Evolutionary conservation across 2,329 filamentous ascomycete species (phyloP), one percentile per base, ranked within the genome.

Genomic region (Fonsecaea pedrosoi): DNA sequence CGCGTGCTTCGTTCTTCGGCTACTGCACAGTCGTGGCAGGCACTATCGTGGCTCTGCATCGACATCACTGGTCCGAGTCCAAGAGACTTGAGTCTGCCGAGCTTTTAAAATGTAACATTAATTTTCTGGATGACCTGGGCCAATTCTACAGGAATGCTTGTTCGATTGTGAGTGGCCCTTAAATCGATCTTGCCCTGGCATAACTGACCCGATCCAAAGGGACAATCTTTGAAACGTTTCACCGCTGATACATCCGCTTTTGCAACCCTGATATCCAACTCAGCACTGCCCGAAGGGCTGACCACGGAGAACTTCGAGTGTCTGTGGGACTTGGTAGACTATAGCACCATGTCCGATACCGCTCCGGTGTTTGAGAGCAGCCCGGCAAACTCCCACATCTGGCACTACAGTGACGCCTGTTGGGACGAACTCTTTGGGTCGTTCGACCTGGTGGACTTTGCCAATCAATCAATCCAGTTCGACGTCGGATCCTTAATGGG

Each of bases 21-120:
- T 78, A 78, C 55, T 76, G 74, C 37, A 72, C 75, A 21, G 73
- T 73, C 15, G 64, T 77, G 13, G 74, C 73, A 4, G 74, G 72
- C 7, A 55, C 60, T 12, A 63, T 63, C 34, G 15, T 32, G 15
- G 53, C 53, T 21, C 18, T 63, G 21, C 56, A 59, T 30, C 48
- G 18, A 15, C 12, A 63, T 30, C 25, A 63, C 40, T 25, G 45
- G 8, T 50, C 45, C 1, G 45, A 42, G 12, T n/a, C 57, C 12
- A 48, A n/a, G 57, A 60, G 57, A 42, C n/a, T 34, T 15, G 40
- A 60, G 40, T 34, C 57, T 42, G 15, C 57, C 3, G 25, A 10
- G 35, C n/a, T 18, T 13, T 60, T 42, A 15, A 60, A 38, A 48
- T 42, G 57, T 21, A 42, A 18, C 15, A 37, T 60, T 10, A 18